Conservation (phyloP, 148 eudicot species). For the Pouteria glomerata region DNA sequence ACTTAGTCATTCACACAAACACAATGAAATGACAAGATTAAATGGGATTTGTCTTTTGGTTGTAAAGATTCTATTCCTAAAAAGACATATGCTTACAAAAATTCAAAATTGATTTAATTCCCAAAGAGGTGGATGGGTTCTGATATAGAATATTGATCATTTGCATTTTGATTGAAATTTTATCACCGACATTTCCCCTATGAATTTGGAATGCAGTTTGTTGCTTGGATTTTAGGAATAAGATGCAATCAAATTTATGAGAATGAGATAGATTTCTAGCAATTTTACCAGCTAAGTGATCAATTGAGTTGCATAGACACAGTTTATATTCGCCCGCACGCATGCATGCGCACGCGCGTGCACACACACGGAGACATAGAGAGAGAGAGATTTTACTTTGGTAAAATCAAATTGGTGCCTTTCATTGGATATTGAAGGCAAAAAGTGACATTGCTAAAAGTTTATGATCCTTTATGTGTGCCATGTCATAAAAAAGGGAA, state of each 20-base stretch:
- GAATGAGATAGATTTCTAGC: background rate
- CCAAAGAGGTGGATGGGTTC: background rate
- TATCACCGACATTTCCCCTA: background rate
- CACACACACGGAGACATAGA: no score
- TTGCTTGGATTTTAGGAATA: background rate
- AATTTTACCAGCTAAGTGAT: background rate
- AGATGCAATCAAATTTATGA: background rate
- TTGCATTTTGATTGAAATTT: background rate
- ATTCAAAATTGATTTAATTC: background rate
- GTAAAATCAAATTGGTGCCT: background rate
- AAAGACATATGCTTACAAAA: background rate
- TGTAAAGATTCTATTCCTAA: no score
- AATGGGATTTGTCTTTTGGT: no score
- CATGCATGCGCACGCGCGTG: no score
- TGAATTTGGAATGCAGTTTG: background rate
- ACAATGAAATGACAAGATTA: no score
- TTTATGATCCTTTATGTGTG: no score
- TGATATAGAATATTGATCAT: background rate
- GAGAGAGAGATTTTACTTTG: background rate
- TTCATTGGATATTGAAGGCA: background rate
- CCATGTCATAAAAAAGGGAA: no score
- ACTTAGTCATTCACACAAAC: no score
- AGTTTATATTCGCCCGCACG: background rate
- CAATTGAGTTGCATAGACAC: background rate
- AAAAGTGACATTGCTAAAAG: no score